Evolutionary conservation across 2,329 filamentous ascomycete species (phyloP), one percentile per base, ranked within the genome.

Genomic region (Botrytis hyacinthi): DNA sequence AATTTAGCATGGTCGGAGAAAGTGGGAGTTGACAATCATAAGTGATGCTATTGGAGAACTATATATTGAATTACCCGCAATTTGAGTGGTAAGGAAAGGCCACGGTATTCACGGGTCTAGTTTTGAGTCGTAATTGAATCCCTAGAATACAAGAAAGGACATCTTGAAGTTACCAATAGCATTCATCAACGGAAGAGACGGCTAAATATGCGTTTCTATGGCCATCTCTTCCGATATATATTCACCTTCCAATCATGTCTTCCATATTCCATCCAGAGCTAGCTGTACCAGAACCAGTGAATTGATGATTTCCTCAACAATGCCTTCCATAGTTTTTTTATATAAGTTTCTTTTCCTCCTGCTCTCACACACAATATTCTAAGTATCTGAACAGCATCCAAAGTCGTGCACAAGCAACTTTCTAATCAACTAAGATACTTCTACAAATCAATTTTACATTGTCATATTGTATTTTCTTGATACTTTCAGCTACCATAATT

Each of bases 31-130:
- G 16, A 2, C 0, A 5, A 29, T 42, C 26, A 2, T 18, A 29
- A 42, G 26, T 42, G 26, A 62, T 16, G 4, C 37, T 8, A 42
- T 29, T 18, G 7, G 8, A 42, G 26, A 10, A n/a, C 26, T 5
- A 62, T 18, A n/a, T 4, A 18, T 7, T 62, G 3, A n/a, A n/a
- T 9, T 4, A 16, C 14, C 37, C 3, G 20, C 37, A 42, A 40
- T 20, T 42, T 18, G 4, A 42, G 12, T 4, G 6, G 18, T 1
- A 7, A n/a, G 16, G 14, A 42, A n/a, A 40, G 7, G 18, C 35
- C 0, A 18, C 29, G 26, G 1, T 1, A n/a, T n/a, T n/a, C 22
- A 1, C 7, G 9, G n/a, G 7, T 26, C 60, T 8, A 18, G 7
- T 62, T 37, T 20, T 18, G 35, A 22, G 7, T 8, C 1, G 1